A percentile compares a stretch with the other conserved stretches of the same genome.
Conservation (phyloP, 768 basidiomycete species). For the Mycena kentingensis region DNA sequence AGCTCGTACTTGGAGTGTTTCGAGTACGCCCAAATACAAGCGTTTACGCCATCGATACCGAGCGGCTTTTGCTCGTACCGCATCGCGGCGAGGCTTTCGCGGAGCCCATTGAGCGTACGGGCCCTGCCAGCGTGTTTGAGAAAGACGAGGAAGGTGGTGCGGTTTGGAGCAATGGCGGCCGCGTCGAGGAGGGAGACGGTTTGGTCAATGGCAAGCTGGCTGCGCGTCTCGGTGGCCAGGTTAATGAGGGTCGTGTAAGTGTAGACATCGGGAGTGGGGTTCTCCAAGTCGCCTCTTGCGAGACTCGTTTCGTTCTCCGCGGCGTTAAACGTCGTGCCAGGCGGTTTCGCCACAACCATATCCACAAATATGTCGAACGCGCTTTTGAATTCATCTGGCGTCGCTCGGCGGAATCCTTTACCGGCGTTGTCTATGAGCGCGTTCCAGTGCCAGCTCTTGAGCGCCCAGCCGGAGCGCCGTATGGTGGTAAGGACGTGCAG, state of each 20-base stretch:
- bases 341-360: conserved; percentile 49
- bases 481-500: conserved; percentile 67
- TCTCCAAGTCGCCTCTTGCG: conserved; percentile 10
- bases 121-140: conserved; percentile 55
- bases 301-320: conserved; percentile 17
- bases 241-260: conserved; percentile 71
- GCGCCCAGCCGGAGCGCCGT: conserved; percentile 51
- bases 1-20: conserved; percentile 53
- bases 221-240: conserved; percentile 58
- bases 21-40: conserved; percentile 70
- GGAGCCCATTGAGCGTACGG: conserved; percentile 53
- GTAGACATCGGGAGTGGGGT: conserved; percentile 57
- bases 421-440: conserved; percentile 68
- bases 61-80: conserved; percentile 50
- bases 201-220: conserved; percentile 46
- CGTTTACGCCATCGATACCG: conserved; percentile 68
- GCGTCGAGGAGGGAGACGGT: conserved; percentile 54
- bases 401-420: conserved; percentile 62
- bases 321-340: conserved; percentile 41
- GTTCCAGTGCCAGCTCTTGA: conserved; percentile 77
- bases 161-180: conserved; percentile 58
- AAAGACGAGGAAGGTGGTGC: conserved; percentile 62
- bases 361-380: conserved; percentile 64
- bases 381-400: conserved; percentile 56
- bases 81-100: conserved; percentile 57